A percentile compares a stretch with the other conserved stretches of the same genome.
These are phyloP conservation scores for Aechmea fasciata DNA, from an alignment of 176 grass and related monocot species.

Conservation along the genomic window DNA sequence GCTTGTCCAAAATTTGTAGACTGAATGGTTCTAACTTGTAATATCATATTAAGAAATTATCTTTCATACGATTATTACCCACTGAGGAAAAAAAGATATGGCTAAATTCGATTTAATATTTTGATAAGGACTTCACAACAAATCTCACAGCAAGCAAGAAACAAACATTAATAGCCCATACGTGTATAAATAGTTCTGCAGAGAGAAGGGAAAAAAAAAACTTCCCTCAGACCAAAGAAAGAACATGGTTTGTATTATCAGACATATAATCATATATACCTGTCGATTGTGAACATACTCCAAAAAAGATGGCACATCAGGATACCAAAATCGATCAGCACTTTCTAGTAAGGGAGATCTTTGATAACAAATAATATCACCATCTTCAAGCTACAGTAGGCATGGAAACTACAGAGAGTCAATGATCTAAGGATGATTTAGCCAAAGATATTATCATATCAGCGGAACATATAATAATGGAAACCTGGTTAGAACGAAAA, in stretches of 20 bases:
- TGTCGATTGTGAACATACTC: constrained; percentile 92
- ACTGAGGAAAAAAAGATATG: neutral
- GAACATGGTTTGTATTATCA: neutral
- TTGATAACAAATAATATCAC: constrained; percentile 73
- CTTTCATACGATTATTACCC: neutral
- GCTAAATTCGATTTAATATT: constrained; percentile 13
- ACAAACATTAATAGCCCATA: constrained; percentile 1
- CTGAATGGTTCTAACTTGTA: neutral
- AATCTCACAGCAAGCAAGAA: neutral
- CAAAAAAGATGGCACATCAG: constrained; percentile 76
- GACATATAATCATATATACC: constrained; percentile 29
- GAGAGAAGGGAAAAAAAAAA: neutral
- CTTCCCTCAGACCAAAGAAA: neutral
- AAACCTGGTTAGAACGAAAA: constrained; percentile 64
- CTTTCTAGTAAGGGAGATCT: constrained; percentile 36
- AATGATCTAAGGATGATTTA: neutral
- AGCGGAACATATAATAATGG: neutral
- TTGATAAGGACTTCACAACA: neutral
- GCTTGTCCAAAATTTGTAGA: neutral
- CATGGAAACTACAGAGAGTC: neutral
- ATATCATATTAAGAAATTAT: neutral
- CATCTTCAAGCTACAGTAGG: constrained; percentile 80
- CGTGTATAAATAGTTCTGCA: neutral
- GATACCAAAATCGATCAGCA: constrained; percentile 52
- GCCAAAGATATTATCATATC: too few species aligned